Evolutionary conservation across 257 asterid species (phyloP).

Genomic region (Ophiorrhiza pumila): DNA sequence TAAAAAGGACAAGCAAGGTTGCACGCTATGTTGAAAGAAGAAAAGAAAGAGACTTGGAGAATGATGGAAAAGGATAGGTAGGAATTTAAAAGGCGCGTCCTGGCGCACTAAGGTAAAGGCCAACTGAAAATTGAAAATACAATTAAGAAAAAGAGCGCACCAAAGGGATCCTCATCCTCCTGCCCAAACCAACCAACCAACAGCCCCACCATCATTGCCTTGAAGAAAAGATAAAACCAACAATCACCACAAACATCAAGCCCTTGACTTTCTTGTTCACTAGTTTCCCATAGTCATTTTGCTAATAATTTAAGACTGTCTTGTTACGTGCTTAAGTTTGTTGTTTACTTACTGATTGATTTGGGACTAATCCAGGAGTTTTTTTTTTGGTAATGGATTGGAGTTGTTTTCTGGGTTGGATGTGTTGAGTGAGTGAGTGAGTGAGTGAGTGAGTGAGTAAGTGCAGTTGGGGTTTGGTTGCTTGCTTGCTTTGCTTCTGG

Average conservation of each 20-base stretch:
- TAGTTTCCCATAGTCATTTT: constrained; percentile 9
- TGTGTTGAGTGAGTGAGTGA: constrained; percentile 6
- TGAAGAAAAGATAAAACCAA: constrained; percentile 15
- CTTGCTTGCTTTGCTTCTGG: constrained; percentile 17
- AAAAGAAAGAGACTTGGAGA: constrained; percentile 14
- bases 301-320: neutral
- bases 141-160: constrained; percentile 17
- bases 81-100: constrained; percentile 27
- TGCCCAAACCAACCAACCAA: constrained; percentile 5
- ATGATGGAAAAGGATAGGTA: constrained; percentile 37
- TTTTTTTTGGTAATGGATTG: constrained; percentile 18
- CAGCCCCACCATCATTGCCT: constrained; percentile 34
- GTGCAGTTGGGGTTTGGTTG: constrained; percentile 26
- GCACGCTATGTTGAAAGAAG: constrained; percentile 24
- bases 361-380: constrained; percentile 5
- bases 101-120: constrained; percentile 30
- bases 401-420: neutral
- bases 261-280: constrained; percentile 11
- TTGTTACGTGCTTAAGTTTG: neutral
- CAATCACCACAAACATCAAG: constrained; percentile 8
- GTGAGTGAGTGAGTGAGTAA: constrained; percentile 12
- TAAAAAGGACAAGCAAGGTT: constrained; percentile 13
- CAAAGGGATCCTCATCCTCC: constrained; percentile 6
- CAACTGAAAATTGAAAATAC: constrained; percentile 17
- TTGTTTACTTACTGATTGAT: constrained; percentile 8